A percentile compares a stretch with the other conserved stretches of the same genome.
phyloP scores from a whole-genome alignment of 352 stramenopile species.

The Globisporangium emineosum region DNA sequence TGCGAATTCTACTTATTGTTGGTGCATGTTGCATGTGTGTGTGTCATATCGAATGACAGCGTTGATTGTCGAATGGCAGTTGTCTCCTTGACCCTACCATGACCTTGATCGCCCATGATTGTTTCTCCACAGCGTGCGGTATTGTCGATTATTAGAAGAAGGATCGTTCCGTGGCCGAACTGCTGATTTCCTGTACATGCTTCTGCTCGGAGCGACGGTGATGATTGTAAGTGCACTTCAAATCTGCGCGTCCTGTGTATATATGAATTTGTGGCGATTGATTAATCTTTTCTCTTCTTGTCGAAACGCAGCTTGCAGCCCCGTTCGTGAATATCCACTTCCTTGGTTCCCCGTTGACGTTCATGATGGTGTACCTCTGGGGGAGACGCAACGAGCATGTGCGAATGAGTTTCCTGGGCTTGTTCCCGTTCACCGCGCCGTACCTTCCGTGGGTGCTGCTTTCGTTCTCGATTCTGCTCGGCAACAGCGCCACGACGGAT shows the following conservation, averaged over 20 bases:
- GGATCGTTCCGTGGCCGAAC: constrained; percentile 96
- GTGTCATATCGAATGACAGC: background rate
- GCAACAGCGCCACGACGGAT: constrained; percentile 95
- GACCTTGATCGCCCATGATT: background rate
- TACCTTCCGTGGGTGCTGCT: constrained; percentile 99
- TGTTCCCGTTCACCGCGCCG: constrained; percentile 98
- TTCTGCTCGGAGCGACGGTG: constrained; percentile 93
- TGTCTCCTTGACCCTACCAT: constrained; percentile 2
- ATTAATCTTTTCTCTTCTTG: background rate
- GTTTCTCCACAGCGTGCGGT: constrained; percentile 70
- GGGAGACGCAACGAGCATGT: constrained; percentile 94
- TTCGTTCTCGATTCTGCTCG: constrained; percentile 94
- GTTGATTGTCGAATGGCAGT: background rate
- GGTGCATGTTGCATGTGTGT: constrained; percentile 10
- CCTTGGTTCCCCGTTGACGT: constrained; percentile 97
- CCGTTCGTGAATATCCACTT: constrained; percentile 98
- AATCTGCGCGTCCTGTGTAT: background rate
- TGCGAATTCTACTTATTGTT: constrained; percentile 15
- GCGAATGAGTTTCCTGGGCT: constrained; percentile 96
- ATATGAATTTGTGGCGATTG: background rate
- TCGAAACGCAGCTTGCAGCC: constrained; percentile 76
- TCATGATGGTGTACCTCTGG: constrained; percentile 99
- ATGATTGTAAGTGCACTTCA: constrained; percentile 85
- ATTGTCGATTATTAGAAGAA: constrained; percentile 97
- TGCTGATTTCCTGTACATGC: constrained; percentile 98